Base-by-base conservation (phyloP, 2,329 filamentous ascomycete species). In the Pezizomycotina sp. region DNA sequence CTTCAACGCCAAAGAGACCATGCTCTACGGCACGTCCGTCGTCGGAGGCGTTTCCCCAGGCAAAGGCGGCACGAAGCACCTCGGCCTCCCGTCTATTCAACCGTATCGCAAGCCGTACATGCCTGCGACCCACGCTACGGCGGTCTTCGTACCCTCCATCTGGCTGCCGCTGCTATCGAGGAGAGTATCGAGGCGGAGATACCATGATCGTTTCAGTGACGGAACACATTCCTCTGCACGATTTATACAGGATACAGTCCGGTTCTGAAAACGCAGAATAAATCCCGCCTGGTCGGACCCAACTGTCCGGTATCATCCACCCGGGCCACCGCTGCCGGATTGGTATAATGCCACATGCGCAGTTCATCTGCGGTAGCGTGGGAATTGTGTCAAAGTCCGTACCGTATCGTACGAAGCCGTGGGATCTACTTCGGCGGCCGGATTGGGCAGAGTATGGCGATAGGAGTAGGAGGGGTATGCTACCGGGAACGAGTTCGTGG, bases 321-420 rank as follows among this genome's bases (percentile, higher is more conserved):
- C 74, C 77, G 0, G 66, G 73, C 14, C 74, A 71, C 2, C 68
- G 65, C 49, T 84, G 78, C 48, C 64, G 72, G 27, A 72, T 77
- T 52, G 78, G 79, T 0, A 83, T 84, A 52, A 77, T 83, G 54
- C 79, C 79, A 4, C 60, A 84, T 8, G 68, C 74, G 0, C 80
- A 73, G 39, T 84, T 82, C 51, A 60, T 64, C 38, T 66, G 70
- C 1, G 79, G 77, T 0, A 66, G 69, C 38, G 62, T 86, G 14
- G 78, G 77, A 2, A 78, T 86, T 36, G 69, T 80, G 3, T 76
- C 77, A n/a, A 83, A 81, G 53, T 82, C 76, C 1, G 79, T 1
- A 86, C 79, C 0, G 58, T 86, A 25, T 81, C 76, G 43, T 86
- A 84, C 50, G 79, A 86, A 54, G 71, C 78, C 2, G 78, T 83